Percentiles rank a stretch among this genome's conserved stretches.
Conservation (phyloP, 2,329 filamentous ascomycete genomes). For the Ramularia collo-cygni region DNA sequence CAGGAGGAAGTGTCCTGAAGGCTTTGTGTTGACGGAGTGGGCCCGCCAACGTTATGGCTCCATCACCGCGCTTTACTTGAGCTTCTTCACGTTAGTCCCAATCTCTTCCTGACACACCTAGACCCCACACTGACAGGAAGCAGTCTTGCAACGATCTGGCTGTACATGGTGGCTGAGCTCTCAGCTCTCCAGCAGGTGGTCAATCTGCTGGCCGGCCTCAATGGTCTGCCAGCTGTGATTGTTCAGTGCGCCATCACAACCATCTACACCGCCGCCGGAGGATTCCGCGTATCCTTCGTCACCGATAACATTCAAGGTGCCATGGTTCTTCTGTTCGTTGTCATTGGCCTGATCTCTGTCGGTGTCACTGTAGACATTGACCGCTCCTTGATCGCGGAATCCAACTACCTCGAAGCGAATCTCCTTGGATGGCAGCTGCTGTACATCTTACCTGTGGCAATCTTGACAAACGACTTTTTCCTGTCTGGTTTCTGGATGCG, state of each 20-base stretch:
- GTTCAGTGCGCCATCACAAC: conserved; percentile 72
- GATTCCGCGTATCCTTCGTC: conserved; percentile 76
- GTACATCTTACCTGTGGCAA: conserved; percentile 74
- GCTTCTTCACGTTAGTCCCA: conserved; percentile 56
- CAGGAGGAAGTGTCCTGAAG: conserved; percentile 70
- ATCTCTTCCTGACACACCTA: not conserved
- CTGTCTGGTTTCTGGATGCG: conserved; percentile 78
- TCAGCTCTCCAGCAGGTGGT: conserved; percentile 76
- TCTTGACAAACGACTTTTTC: conserved; percentile 83
- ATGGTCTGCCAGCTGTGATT: conserved; percentile 68
- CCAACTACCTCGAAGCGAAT: conserved; percentile 60
- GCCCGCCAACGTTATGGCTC: conserved; percentile 69
- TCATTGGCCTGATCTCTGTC: conserved; percentile 71
- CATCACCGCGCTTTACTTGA: conserved; percentile 64
- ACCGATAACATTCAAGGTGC: conserved; percentile 75
- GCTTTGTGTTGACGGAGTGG: conserved; percentile 82
- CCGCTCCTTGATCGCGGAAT: conserved; percentile 58
- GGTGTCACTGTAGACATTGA: conserved; percentile 69
- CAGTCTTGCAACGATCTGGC: conserved; percentile 66
- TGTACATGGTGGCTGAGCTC: conserved; percentile 82
- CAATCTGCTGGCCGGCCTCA: conserved; percentile 63
- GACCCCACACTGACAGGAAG: conserved; percentile 3
- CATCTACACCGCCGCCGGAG: conserved; percentile 71
- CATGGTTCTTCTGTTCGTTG: conserved; percentile 68
- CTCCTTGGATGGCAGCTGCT: conserved; percentile 78